Evolutionary conservation across 192 early-diverging fungal genomes (phyloP), one percentile per base, ranked within the genome.

Genomic region (Oehlia diaphana): DNA sequence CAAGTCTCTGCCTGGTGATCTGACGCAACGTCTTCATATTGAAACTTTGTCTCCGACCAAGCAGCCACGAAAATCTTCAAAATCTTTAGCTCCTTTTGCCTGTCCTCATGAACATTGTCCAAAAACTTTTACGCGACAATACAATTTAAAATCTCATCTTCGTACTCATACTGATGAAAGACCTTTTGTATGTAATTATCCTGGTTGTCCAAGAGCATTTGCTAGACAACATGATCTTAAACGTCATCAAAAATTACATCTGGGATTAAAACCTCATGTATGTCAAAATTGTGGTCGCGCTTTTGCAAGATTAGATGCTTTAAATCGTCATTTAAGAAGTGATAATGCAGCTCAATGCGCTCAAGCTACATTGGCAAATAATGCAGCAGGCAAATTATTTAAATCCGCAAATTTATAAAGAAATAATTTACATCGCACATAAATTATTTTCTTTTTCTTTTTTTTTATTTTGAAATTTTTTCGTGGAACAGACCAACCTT

Each of bases 151-250:
- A 77, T 94, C 92, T 28, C 94, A 95, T 80, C 87, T 89, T 35
- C 83, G 91, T 44, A 93, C 92, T 2, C 94, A 95, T 82, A 90
- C 92, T 63, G 85, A 89, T n/a, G 91, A 92, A 77, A 89, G 93
- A 2, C 94, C 94, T 35, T 93, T 88, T 81, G 82, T 84, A 65
- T 96, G 94, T 71, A 82, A 83, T 33, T 92, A 90, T 86, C 81
- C 86, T 42, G 86, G 88, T 63, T 98, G 96, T 84, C 85, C 91
- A 3, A 87, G 90, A 42, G 84, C 89, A 12, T 98, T 98, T 87
- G 92, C 95, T 28, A 88, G 96, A 19, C 92, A 95, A 72, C 96
- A 98, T 82, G 96, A 98, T 84, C 88, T 96, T 62, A 97, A 95
- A 83, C 91, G 96, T 44, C 94, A 95, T 72, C 91, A 92, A 84